Evolutionary conservation across 345 rosid genomes (phyloP).

Genomic region (Punica granatum): DNA sequence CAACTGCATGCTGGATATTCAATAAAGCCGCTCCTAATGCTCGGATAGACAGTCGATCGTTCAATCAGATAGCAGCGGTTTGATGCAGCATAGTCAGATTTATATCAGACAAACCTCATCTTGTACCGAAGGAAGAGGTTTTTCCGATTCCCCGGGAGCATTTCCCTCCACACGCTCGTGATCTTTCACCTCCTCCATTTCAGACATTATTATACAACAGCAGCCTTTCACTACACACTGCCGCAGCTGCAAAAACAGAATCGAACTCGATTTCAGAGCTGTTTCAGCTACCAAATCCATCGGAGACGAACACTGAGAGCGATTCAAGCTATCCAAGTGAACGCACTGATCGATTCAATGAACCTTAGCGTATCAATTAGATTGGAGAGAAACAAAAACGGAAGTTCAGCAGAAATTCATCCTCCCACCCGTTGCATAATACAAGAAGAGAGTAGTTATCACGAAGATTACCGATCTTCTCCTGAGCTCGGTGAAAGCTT

Average conservation of each 20-base stretch:
- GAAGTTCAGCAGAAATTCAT: no score
- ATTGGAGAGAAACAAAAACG: no score
- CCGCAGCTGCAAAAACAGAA: background rate
- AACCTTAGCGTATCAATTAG: no score
- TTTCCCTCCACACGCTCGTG: slow-evolving; percentile 38
- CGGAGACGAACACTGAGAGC: no score
- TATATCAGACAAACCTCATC: slow-evolving; percentile 41
- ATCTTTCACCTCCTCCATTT: slow-evolving; percentile 42
- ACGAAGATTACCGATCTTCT: no score
- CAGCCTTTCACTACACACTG: background rate
- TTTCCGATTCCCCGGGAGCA: slow-evolving; percentile 26
- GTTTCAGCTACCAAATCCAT: no score
- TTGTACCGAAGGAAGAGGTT: slow-evolving; percentile 46
- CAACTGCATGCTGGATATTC: background rate
- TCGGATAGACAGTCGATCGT: background rate
- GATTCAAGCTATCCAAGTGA: no score
- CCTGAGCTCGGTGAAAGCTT: background rate
- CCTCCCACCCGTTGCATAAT: no score
- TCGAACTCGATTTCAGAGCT: background rate
- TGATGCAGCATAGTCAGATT: background rate
- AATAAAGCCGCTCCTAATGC: no score
- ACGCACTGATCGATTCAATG: no score
- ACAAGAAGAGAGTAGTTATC: no score
- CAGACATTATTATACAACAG: slow-evolving; percentile 3
- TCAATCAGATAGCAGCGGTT: background rate